Evolutionary conservation across 805 yeast species (phyloP), one percentile per base, ranked within the genome.

Genomic region (Metschnikowia reukaufii): DNA sequence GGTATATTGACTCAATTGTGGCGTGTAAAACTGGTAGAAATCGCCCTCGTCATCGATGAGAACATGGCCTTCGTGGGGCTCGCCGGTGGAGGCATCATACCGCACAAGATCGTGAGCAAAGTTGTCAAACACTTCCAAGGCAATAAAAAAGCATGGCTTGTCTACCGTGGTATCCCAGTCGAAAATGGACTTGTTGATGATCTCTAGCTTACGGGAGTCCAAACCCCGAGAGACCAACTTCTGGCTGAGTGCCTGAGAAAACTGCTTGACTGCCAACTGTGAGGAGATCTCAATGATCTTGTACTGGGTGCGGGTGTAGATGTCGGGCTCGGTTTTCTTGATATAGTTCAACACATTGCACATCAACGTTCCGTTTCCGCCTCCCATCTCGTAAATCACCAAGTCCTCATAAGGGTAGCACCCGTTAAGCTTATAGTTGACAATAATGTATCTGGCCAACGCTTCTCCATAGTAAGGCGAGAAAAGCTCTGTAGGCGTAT

Each of bases 341-440:
- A 88, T 75, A 60, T 74, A 88, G 58, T 83, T 82, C 51, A 88
- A 64, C 9, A 88, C 78, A 58, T 88, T 84, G 44, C 75, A 63
- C 96, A 89, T 88, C 49, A 88, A 65, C 0, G 95, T 88, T 35
- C 96, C 96, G 58, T 88, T 88, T 55, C 96, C 96, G 17, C 90
- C 96, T 49, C 96, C 96, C 74, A 87, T 80, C 65, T 89, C 96
- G 65, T 88, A 89, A 20, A 88, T 86, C 6, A 81, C 75, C 39
- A 92, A 68, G 59, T 87, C 90, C 35, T 77, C 73, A 58, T 83
- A 83, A 0, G 91, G 92, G 56, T 81, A 85, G 35, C 77, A 68
- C 3, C 69, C 70, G 52, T 83, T 83, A 55, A 82, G 67, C 63
- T 83, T 82, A 61, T 84, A 86, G 61, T 86, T 84, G 7, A 82